These are phyloP conservation scores for Akanthomyces dipterigenus DNA, from an alignment of 2,329 filamentous ascomycete species.

Conservation along the genomic window DNA sequence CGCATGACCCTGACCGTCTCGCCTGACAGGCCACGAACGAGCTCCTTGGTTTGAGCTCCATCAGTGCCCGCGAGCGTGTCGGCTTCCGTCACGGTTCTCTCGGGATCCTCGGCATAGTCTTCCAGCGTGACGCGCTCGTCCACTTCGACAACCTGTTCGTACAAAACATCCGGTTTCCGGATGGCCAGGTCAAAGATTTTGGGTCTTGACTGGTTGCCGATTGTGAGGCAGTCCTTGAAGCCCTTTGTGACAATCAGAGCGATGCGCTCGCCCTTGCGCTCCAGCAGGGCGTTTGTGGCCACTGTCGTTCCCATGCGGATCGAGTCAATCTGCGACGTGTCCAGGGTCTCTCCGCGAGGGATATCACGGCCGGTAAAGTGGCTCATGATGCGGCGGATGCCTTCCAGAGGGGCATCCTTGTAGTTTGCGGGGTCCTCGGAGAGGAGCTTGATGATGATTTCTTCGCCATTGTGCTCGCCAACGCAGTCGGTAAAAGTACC, in stretches of 20 bases:
- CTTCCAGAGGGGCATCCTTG: conserved; percentile 82
- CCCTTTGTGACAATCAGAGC: conserved; percentile 82
- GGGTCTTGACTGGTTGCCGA: conserved; percentile 85
- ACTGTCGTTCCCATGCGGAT: conserved; percentile 97
- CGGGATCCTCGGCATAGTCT: conserved; percentile 84
- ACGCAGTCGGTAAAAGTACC: conserved; percentile 93
- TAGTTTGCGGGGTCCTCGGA: conserved; percentile 90
- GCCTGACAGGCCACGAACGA: conserved; percentile 62
- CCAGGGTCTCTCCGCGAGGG: conserved; percentile 69
- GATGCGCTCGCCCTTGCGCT: conserved; percentile 84
- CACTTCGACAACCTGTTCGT: conserved; percentile 79
- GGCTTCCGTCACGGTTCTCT: conserved; percentile 49
- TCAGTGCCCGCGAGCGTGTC: conserved; percentile 44
- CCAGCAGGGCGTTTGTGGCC: conserved; percentile 83
- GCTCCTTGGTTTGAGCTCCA: conserved; percentile 43
- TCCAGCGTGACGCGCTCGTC: conserved; percentile 87
- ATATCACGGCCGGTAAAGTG: conserved; percentile 70
- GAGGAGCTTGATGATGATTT: conserved; percentile 79
- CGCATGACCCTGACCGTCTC: conserved; percentile 63
- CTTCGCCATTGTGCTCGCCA: conserved; percentile 70
- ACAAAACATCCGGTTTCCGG: conserved; percentile 77
- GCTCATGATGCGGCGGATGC: conserved; percentile 78
- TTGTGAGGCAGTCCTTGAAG: conserved; percentile 80
- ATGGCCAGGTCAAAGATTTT: conserved; percentile 90
- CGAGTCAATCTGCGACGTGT: conserved; percentile 77